Evolutionary conservation across 2,329 filamentous ascomycete genomes (phyloP).

Genomic region (Penicillium glabrum): DNA sequence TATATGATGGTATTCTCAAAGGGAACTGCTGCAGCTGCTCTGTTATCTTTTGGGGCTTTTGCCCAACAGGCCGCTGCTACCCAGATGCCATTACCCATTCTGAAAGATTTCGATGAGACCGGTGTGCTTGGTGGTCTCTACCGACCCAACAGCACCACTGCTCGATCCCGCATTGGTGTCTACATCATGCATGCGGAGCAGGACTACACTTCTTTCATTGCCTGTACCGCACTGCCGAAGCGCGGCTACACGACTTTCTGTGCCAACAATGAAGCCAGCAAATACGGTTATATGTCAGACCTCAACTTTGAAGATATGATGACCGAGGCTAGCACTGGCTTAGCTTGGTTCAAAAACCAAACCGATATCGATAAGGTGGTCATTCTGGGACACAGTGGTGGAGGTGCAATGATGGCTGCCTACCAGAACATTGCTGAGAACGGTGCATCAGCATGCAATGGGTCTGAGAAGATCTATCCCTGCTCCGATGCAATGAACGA

Average conservation of each 20-base stretch:
- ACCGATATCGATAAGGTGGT: conserved; percentile 46
- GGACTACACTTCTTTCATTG: conserved; percentile 16
- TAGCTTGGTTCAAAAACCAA: conserved; percentile 13
- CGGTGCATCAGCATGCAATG: conserved; percentile 14
- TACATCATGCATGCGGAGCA: conserved; percentile 21
- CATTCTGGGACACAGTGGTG: conserved; percentile 51
- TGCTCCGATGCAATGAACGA: conserved; percentile 1
- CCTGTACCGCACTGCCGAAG: conserved; percentile 12
- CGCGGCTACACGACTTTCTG: conserved; percentile 18
- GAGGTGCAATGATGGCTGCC: conserved; percentile 18
- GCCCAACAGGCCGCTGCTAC: too few species aligned
- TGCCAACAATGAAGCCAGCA: conserved; percentile 15
- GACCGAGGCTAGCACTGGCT: conserved; percentile 5
- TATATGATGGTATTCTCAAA: too few species aligned
- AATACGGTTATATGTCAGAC: conserved; percentile 13
- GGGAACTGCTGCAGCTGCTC: too few species aligned
- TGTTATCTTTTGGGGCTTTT: too few species aligned
- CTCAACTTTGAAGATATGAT: conserved; percentile 18
- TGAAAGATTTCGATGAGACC: conserved; percentile 5
- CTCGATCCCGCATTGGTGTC: conserved; percentile 9
- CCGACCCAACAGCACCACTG: conserved; percentile 3
- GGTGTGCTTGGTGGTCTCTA: conserved; percentile 15
- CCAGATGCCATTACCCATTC: not conserved
- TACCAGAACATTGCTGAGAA: conserved; percentile 23
- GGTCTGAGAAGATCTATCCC: conserved; percentile 17